These are phyloP conservation scores for Sclerotinia nivalis DNA, from an alignment of 2,329 filamentous ascomycete species.

Conservation along the genomic window DNA sequence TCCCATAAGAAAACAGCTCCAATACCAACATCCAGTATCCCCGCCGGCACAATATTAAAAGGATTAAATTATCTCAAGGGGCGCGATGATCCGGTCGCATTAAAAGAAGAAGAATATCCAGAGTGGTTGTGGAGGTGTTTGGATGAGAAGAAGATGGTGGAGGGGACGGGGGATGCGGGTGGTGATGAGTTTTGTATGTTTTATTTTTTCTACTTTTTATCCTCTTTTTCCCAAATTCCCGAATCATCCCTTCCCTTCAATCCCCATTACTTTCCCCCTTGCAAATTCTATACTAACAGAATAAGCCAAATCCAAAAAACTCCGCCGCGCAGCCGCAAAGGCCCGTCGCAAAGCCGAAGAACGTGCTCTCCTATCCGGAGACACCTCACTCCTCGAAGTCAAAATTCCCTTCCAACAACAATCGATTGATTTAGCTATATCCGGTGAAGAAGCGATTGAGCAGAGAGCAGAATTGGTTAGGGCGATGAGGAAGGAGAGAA, in stretches of 20 bases:
- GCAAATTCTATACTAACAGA: slow-evolving; percentile 11
- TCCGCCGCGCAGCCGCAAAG: slow-evolving; percentile 70
- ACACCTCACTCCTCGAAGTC: slow-evolving; percentile 63
- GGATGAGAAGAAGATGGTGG: slow-evolving; percentile 54
- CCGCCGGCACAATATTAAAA: slow-evolving; percentile 67
- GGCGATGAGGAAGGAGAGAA: slow-evolving; percentile 73
- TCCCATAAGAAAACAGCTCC: slow-evolving; percentile 22
- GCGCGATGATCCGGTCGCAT: slow-evolving; percentile 69
- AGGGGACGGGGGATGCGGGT: slow-evolving; percentile 48
- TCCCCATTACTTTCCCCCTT: not conserved
- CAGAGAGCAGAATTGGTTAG: slow-evolving; percentile 64
- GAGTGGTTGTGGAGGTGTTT: slow-evolving; percentile 77
- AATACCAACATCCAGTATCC: slow-evolving; percentile 34
- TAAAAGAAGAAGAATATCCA: slow-evolving; percentile 75
- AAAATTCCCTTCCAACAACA: slow-evolving; percentile 78
- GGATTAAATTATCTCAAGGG: slow-evolving; percentile 79
- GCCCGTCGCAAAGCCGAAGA: slow-evolving; percentile 57
- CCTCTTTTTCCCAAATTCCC: not conserved
- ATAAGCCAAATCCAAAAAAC: slow-evolving; percentile 80
- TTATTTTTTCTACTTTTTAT: not conserved
- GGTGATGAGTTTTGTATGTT: slow-evolving; percentile 79
- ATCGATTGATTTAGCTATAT: slow-evolving; percentile 65
- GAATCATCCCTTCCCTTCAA: not conserved
- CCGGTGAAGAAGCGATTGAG: slow-evolving; percentile 48
- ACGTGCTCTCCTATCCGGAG: slow-evolving; percentile 62